Evolutionary conservation across 73 alveolate genomes (phyloP).

Genomic region (Tetrahymena malaccensis): DNA sequence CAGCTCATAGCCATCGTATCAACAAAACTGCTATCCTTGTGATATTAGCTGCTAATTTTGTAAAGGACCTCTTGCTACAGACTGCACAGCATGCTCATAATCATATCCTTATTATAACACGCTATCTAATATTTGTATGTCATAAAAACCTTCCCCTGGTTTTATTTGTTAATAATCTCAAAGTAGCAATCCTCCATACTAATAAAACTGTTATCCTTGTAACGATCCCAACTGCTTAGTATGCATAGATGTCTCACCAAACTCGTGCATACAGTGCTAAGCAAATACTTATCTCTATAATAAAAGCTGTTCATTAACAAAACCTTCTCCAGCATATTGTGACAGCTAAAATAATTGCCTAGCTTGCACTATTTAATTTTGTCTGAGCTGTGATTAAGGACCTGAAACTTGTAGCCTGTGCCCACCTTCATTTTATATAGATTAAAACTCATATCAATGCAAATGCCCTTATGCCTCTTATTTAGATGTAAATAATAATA

Average conservation of each 20-base stretch:
- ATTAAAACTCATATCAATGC: background rate
- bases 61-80: background rate
- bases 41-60: background rate
- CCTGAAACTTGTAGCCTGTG: background rate
- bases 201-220: background rate
- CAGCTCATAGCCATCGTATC: background rate
- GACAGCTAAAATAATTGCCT: background rate
- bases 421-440: background rate
- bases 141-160: background rate
- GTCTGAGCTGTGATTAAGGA: background rate
- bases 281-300: background rate
- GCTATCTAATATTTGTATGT: background rate
- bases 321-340: background rate
- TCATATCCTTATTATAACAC: background rate
- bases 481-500: background rate
- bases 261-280: background rate
- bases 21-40: background rate
- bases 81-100: background rate
- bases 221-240: background rate
- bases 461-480: background rate
- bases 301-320: background rate
- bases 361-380: background rate
- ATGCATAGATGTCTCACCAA: background rate
- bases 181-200: background rate
- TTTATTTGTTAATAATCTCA: background rate